Evolutionary conservation across 2,329 filamentous ascomycete genomes (phyloP), one percentile per base, ranked within the genome.

Genomic region (Pestalotiopsis sp.): DNA sequence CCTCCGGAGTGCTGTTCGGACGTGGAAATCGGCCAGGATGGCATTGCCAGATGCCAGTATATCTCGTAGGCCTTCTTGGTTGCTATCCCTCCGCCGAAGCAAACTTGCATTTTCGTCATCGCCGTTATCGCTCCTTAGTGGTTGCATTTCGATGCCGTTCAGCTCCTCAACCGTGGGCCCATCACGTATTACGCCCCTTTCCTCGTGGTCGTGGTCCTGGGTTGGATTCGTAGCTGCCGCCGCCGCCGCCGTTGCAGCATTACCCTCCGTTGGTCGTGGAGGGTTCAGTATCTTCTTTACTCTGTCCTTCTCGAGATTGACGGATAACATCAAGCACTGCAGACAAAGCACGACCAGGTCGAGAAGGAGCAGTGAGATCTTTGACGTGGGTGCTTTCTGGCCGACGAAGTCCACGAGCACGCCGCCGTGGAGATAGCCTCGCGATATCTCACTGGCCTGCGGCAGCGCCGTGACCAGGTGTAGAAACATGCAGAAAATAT

Each of bases 351-450:
- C 83, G 38, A 88, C 73, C 6, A 87, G 27, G 76, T 92, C 90
- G 58, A 88, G 78, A 2, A 87, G 73, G 4, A 91, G 71, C 60
- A 91, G 84, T 64, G 86, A 84, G 17, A 87, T 73, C 71, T 84
- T 84, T 27, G 87, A 90, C 1, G 85, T 83, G 1, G 90, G 87
- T 3, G 89, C 87, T 72, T 86, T 86, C 76, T 92, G 90, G 14
- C 90, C 90, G 72, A 92, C 84, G 72, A 92, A 90, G 74, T 92
- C 90, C 72, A 92, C 86, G 27, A 92, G 83, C 64, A 92, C 81
- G 41, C 90, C 90, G 27, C 90, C 90, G 71, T 92, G 90, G 27
- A 91, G 83, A 74, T 92, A 92, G 27, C 90, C 90, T 65, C 88
- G 83, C 69, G 88, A 85, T 49, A 87, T 84, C 73, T 92, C 90